phyloP scores from a whole-genome alignment of 768 basidiomycete species.

The Russula brevipes region DNA sequence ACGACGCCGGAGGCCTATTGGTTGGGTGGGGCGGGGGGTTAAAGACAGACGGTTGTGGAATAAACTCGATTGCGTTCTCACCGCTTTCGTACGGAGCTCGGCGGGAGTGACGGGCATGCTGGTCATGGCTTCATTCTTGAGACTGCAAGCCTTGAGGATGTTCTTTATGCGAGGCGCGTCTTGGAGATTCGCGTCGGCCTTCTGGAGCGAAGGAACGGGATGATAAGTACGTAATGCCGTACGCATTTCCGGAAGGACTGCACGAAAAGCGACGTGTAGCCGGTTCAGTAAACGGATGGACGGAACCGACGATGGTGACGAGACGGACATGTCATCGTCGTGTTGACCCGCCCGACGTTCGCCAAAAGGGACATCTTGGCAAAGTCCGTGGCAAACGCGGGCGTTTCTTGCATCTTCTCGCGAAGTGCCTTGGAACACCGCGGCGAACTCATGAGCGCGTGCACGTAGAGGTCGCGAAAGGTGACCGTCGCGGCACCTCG shows the following conservation, averaged over 20 bases:
- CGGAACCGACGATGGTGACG: not conserved
- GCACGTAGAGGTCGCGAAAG: slow-evolving; percentile 47
- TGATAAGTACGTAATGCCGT: slow-evolving; percentile 74
- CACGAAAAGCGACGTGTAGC: slow-evolving; percentile 5
- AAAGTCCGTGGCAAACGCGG: slow-evolving; percentile 59
- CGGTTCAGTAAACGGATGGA: not conserved
- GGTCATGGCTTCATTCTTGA: slow-evolving; percentile 41
- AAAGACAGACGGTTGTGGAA: not conserved
- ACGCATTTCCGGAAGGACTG: slow-evolving; percentile 78
- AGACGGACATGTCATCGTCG: slow-evolving; percentile 69
- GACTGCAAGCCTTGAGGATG: slow-evolving; percentile 57
- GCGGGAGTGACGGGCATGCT: slow-evolving; percentile 48
- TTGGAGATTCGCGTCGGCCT: slow-evolving; percentile 63
- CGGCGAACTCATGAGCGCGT: slow-evolving; percentile 47
- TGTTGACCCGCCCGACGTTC: slow-evolving; percentile 77
- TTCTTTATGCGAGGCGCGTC: slow-evolving; percentile 78
- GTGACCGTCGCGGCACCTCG: slow-evolving; percentile 32
- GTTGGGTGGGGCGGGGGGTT: slow-evolving; percentile 6
- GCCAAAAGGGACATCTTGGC: slow-evolving; percentile 70
- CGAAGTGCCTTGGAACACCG: slow-evolving; percentile 67
- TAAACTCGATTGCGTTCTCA: slow-evolving; percentile 31
- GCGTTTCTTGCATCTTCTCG: slow-evolving; percentile 61
- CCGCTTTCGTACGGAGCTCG: slow-evolving; percentile 51
- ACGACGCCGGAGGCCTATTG: slow-evolving; percentile 42
- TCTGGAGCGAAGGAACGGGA: slow-evolving; percentile 67